Evolutionary conservation across 176 grass and related monocot genomes (phyloP).

Genomic region (Echinochloa phyllopogon): DNA sequence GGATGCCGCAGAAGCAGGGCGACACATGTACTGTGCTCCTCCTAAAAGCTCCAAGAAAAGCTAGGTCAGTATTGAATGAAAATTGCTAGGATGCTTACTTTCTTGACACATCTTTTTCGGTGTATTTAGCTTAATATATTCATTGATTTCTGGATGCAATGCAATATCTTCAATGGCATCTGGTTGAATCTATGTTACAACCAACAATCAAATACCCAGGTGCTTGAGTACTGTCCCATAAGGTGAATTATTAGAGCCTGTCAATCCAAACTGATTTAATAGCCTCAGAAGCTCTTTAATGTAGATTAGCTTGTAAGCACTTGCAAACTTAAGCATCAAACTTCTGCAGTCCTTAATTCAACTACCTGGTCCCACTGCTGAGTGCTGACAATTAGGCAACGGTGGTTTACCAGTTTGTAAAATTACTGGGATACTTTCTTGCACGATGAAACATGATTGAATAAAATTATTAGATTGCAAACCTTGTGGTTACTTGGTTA

Average conservation of each 20-base stretch:
- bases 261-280: neutral
- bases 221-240: neutral
- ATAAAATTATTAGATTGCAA: neutral
- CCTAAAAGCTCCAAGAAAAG: constrained; percentile 50
- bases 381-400: neutral
- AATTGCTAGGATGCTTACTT: neutral
- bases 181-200: constrained; percentile 2
- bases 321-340: neutral
- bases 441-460: neutral
- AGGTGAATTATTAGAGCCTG: neutral
- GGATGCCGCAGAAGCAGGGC: constrained; percentile 56
- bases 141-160: neutral
- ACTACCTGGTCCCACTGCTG: neutral
- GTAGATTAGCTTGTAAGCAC: neutral
- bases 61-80: constrained; percentile 36
- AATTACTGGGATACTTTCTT: constrained; percentile 4
- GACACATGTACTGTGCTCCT: constrained; percentile 41
- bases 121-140: neutral
- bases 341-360: neutral
- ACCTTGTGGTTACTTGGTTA: neutral
- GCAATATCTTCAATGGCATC: neutral
- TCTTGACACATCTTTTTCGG: neutral
- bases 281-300: neutral
- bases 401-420: neutral
- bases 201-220: neutral